A percentile compares a stretch with the other conserved stretches of the same genome.
phyloP scores from a whole-genome alignment of 371 early-diverging fungal species.

The Apophysomyces trapeziformis region DNA sequence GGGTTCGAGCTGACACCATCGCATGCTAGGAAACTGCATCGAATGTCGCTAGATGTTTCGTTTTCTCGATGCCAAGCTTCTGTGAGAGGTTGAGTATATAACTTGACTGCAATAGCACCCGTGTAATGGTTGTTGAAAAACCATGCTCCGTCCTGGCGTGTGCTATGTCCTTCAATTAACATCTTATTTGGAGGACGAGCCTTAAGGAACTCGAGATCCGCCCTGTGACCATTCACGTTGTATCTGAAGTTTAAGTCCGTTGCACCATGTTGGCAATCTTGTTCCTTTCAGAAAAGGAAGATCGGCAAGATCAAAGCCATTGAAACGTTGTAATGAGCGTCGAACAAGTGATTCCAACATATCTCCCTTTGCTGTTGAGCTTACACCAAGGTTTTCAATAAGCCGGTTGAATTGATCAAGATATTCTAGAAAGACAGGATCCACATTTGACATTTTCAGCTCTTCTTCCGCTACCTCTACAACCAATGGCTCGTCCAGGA shows the following conservation, averaged over 20 bases:
- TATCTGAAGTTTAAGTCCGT: slow-evolving; percentile 14
- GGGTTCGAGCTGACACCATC: background rate
- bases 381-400: slow-evolving; percentile 14
- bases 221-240: background rate
- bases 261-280: slow-evolving; percentile 21
- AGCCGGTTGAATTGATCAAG: slow-evolving; percentile 16
- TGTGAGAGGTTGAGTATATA: background rate
- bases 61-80: background rate
- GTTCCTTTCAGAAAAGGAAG: slow-evolving; percentile 24
- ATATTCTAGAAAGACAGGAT: slow-evolving; percentile 14
- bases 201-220: slow-evolving; percentile 24
- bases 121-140: slow-evolving; percentile 16
- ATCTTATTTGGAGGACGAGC: slow-evolving; percentile 22
- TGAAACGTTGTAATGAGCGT: slow-evolving; percentile 14
- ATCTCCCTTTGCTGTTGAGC: slow-evolving; percentile 16
- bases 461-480: slow-evolving; percentile 17
- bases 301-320: slow-evolving; percentile 14
- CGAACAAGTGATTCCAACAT: slow-evolving; percentile 19
- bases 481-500: slow-evolving; percentile 20
- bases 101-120: slow-evolving; percentile 13
- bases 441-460: slow-evolving; percentile 6
- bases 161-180: slow-evolving; percentile 17
- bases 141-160: slow-evolving; percentile 23
- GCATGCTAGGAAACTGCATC: background rate
- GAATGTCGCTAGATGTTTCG: background rate